Base-by-base conservation (phyloP, 164 flowering plant species). In the Dillenia turbinata region DNA sequence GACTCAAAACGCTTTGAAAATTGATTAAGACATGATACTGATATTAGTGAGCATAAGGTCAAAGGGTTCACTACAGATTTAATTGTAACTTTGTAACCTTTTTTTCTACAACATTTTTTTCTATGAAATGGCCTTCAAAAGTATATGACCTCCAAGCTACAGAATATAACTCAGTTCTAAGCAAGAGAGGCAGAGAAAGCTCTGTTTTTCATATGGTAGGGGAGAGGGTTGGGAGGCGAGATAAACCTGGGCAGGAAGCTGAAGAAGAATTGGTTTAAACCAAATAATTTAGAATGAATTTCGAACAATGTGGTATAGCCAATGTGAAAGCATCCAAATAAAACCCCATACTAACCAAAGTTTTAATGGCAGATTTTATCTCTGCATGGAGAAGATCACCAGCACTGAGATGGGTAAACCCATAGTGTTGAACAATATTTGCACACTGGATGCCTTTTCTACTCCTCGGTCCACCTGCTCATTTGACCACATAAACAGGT, bases 371-470 rank as follows among this genome's bases (percentile, higher is more conserved):
- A 52, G 78, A 73, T 43, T 67, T 73, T 9, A 73, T 61, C 68
- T 80, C 84, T 33, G 69, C 73, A 52, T 75, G 66, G 47, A 80
- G 79, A 71, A 78, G 81, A 49, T 78, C 81, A 26, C 81, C 84
- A 33, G 70, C 78, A 65, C 78, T 71, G 12, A 80, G 75, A 67
- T 78, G 84, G 49, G 71, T 64, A 53, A 63, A 75, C n/a, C 79
- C 79, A 69, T 71, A 75, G 12, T 77, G 70, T 54, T 71, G 22
- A 1, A 62, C 73, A 55, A 80, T 77, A 12, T 66, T 66, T 19
- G 74, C 61, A 60, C 84, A 79, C 48, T 79, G 85, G 19, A 81
- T 81, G 16, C 78, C 73, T 71, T 79, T 79, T 26, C 78, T 83
- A 71, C 79, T 76, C 44, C 82, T 77, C 9, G 82, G 79, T 14